Percentiles rank a stretch among this genome's conserved stretches.
These are phyloP conservation scores for Phyllachora maydis DNA, from an alignment of 2,329 filamentous ascomycete genomes.

Conservation along the genomic window DNA sequence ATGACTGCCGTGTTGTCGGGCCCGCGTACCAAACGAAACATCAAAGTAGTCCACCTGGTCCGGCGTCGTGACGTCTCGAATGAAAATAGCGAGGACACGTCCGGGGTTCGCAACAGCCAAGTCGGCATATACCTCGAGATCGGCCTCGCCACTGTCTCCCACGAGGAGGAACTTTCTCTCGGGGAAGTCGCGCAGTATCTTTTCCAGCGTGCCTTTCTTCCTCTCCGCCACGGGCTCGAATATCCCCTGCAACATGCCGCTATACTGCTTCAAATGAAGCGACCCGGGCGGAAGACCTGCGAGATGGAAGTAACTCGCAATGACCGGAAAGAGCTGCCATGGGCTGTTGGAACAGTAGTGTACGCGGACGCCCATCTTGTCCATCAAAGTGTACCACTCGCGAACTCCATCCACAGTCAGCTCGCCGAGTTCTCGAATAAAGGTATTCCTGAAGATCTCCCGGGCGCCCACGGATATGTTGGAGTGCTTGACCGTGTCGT, in stretches of 20 bases:
- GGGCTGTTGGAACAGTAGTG: constrained; percentile 99
- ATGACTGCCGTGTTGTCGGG: constrained; percentile 2
- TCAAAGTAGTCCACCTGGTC: constrained; percentile 62
- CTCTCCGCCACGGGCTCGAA: constrained; percentile 93
- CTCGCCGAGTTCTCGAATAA: constrained; percentile 66
- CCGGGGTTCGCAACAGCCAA: constrained; percentile 70
- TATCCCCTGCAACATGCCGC: constrained; percentile 90
- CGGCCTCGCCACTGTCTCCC: constrained; percentile 90
- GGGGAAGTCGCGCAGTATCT: constrained; percentile 76
- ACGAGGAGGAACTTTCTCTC: constrained; percentile 76
- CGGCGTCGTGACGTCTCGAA: constrained; percentile 81
- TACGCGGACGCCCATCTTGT: constrained; percentile 63
- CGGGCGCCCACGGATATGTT: constrained; percentile 73
- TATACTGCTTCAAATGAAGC: constrained; percentile 90
- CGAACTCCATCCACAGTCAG: constrained; percentile 70
- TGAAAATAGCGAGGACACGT: constrained; percentile 72
- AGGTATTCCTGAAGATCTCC: constrained; percentile 92
- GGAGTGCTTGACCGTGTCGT: constrained; percentile 92
- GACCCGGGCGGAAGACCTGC: constrained; percentile 72
- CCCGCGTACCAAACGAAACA: constrained; percentile 3
- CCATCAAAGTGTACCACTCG: constrained; percentile 71
- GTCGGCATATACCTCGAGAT: constrained; percentile 92
- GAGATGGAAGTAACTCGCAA: constrained; percentile 66
- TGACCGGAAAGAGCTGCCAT: constrained; percentile 87
- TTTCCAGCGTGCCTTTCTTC: constrained; percentile 74